Conservation (phyloP, 2,329 filamentous ascomycete species). For the Pestalotiopsis sp. region DNA sequence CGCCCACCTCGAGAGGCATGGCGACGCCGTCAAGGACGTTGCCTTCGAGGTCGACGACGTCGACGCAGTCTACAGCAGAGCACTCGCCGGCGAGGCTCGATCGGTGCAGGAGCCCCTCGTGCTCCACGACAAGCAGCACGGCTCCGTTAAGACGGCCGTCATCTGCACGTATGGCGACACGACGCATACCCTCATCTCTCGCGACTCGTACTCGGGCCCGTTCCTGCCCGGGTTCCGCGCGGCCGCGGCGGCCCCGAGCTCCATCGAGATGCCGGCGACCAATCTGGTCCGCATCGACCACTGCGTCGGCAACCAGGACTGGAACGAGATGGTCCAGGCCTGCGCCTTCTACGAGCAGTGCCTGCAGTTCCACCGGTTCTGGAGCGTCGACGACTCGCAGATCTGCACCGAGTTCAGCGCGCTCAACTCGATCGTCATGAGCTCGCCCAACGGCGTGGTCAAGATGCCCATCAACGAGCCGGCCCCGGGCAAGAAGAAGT, state of each 20-base stretch:
- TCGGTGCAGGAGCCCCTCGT: conserved; percentile 64
- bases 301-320: conserved; percentile 96
- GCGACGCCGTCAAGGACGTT: conserved; percentile 93
- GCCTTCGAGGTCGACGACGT: conserved; percentile 94
- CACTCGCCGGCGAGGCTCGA: conserved; percentile 65
- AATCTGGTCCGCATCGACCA: conserved; percentile 82
- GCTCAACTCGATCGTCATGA: conserved; percentile 88
- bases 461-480: conserved; percentile 99
- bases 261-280: conserved; percentile 61
- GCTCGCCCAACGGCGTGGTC: conserved; percentile 79
- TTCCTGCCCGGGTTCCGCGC: conserved; percentile 85
- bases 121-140: conserved; percentile 60
- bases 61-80: conserved; percentile 74
- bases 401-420: conserved; percentile 94
- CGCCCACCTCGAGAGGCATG: conserved; percentile 81
- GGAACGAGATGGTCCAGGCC: conserved; percentile 78
- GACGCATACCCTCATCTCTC: conserved; percentile 86
- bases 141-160: conserved; percentile 72
- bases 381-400: conserved; percentile 91
- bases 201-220: conserved; percentile 67
- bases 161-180: conserved; percentile 95
- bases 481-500: conserved; percentile 84
- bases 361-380: conserved; percentile 94
- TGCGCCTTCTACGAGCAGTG: conserved; percentile 81
- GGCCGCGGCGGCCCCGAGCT: conserved; percentile 42